A percentile compares a stretch with the other conserved stretches of the same genome.
Conservation (phyloP, 345 rosid species). For the Angophora floribunda region DNA sequence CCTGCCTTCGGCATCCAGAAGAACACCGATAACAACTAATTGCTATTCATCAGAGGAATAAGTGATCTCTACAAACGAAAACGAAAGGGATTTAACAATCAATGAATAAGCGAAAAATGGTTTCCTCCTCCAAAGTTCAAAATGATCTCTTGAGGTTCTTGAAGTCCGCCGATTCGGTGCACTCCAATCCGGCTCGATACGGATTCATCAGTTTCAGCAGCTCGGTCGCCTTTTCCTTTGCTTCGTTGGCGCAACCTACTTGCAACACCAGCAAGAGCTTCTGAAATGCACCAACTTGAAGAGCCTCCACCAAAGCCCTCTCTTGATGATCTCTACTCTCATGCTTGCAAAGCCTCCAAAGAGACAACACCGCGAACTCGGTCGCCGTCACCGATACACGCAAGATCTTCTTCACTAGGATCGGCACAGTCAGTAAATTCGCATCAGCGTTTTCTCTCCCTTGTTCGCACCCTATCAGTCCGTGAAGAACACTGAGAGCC, state of each 20-base stretch:
- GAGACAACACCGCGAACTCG: slow-evolving; percentile 21
- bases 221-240: slow-evolving; percentile 51
- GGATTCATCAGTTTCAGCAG: slow-evolving; percentile 53
- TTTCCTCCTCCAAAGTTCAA: slow-evolving; percentile 2
- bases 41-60: background rate
- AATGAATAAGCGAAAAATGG: background rate
- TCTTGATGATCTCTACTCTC: slow-evolving; percentile 9
- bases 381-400: slow-evolving; percentile 27
- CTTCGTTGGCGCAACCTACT: slow-evolving; percentile 29
- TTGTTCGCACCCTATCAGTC: slow-evolving; percentile 15
- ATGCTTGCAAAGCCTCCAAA: slow-evolving; percentile 32
- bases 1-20: background rate
- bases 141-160: slow-evolving; percentile 51
- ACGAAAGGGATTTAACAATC: background rate
- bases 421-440: slow-evolving; percentile 27
- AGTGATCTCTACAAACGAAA: background rate
- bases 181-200: slow-evolving; percentile 37
- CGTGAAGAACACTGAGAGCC: slow-evolving; percentile 19
- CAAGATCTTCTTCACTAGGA: slow-evolving; percentile 39
- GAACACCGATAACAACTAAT: background rate
- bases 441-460: slow-evolving; percentile 22
- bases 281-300: slow-evolving; percentile 51
- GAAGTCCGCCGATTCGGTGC: slow-evolving; percentile 50
- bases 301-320: slow-evolving; percentile 19
- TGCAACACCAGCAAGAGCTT: slow-evolving; percentile 49